Base-by-base conservation (phyloP, 805 yeast genomes). In the Monosporozyma siamensis region DNA sequence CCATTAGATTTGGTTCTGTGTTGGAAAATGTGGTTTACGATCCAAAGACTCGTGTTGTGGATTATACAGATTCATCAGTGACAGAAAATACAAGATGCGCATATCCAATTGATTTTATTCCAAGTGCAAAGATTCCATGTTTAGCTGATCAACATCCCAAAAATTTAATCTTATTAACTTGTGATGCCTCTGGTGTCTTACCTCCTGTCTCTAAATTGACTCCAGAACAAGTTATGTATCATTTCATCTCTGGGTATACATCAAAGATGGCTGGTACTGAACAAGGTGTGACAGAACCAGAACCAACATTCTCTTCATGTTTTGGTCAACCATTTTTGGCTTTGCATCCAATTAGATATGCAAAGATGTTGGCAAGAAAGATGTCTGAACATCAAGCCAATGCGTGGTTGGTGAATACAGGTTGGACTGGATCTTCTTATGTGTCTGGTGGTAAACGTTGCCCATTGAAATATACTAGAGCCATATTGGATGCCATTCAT, bases 261-360 rank as follows among this genome's bases (percentile, higher is more conserved):
- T 90, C 97, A 44, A 90, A 92, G 78, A 90, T 90, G 95, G 96
- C 98, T 48, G 97, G 97, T 66, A 90, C 98, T 42, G 98, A 90
- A 71, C 94, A 86, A 66, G 98, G 98, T 68, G 86, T 90, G 52
- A 89, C 97, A 49, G 97, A 90, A 71, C 97, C 98, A 48, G 88
- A 85, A 68, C 95, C 97, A 44, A 87, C 96, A 15, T 90, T 90
- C 78, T 85, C 95, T 48, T 95, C 98, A 42, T 90, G 98, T 74
- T 90, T 89, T 66, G 98, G 97, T 63, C 97, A 90, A 74, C 98
- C 98, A 51, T 90, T 90, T 83, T 74, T 90, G 69, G 97, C 90
- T 27, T 74, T 90, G 66, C 98, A 90, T 69, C 98, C 98, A 66
- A 90, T 90, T 89, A 82, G 81, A 67, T 90, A 90, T 68, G 97